Percentiles rank a stretch among this genome's conserved stretches.
phyloP scores from a whole-genome alignment of 495 filamentous ascomycete species.

The Ascobolus immersus region DNA sequence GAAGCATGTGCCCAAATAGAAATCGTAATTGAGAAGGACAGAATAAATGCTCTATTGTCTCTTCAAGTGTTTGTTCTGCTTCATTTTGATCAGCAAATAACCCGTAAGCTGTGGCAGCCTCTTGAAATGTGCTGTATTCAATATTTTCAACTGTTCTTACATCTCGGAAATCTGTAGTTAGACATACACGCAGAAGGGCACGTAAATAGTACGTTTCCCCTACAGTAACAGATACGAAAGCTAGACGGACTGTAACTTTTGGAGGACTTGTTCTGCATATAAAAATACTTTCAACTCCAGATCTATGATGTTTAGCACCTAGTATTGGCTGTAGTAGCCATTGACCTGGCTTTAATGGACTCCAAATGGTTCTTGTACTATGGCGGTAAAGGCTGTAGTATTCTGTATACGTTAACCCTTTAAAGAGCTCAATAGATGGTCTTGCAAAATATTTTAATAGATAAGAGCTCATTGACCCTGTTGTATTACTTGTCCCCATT shows the following conservation, averaged over 20 bases:
- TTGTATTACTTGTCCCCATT: slow-evolving; percentile 1
- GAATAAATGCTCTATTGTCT: slow-evolving; percentile 2
- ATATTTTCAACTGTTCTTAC: slow-evolving; percentile 1
- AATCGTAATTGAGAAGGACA: slow-evolving; percentile 4
- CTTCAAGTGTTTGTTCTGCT: neutral
- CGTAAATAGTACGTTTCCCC: slow-evolving; percentile 7
- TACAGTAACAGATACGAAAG: too few species aligned
- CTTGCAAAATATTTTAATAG: slow-evolving; percentile 5
- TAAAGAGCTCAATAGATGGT: neutral
- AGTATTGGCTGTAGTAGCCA: neutral
- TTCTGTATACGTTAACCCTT: slow-evolving; percentile 1
- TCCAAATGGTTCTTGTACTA: neutral
- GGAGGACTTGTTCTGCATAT: slow-evolving; percentile 1
- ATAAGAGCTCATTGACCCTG: neutral
- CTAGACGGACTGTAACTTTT: too few species aligned
- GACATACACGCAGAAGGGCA: slow-evolving; percentile 1
- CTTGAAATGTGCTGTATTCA: slow-evolving; percentile 2
- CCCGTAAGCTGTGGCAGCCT: slow-evolving; percentile 4
- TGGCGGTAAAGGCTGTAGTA: neutral
- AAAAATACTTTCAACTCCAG: neutral
- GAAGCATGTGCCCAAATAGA: slow-evolving; percentile 3
- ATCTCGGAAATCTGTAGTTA: neutral
- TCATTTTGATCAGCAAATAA: slow-evolving; percentile 5
- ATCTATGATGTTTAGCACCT: neutral
- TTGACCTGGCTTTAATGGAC: neutral